Evolutionary conservation across 202 grass and related monocot species (phyloP).

Genomic region (Schoenoplectus tabernaemontani): DNA sequence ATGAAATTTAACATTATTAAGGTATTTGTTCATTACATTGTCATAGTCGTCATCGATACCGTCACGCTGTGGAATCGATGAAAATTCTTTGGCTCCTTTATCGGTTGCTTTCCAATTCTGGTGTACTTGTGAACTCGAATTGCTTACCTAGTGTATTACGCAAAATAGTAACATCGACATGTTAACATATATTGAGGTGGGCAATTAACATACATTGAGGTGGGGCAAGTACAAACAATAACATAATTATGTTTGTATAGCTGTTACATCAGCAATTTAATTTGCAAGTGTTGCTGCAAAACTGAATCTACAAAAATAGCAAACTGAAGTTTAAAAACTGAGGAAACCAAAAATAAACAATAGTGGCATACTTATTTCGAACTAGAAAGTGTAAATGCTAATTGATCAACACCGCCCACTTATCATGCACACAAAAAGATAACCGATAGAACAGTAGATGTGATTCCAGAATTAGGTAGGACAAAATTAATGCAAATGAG

Average conservation of each 20-base stretch:
- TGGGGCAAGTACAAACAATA: slow-evolving; percentile 5
- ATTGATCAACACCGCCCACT: background rate
- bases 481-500: background rate
- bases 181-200: background rate
- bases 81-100: slow-evolving; percentile 29
- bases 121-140: slow-evolving; percentile 10
- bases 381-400: background rate
- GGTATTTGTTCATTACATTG: slow-evolving; percentile 53
- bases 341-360: background rate
- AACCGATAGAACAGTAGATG: background rate
- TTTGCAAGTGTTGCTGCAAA: background rate
- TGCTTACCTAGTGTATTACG: background rate
- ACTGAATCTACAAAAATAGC: background rate
- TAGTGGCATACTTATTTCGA: background rate
- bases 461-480: background rate
- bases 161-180: background rate
- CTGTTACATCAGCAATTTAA: background rate
- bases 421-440: background rate
- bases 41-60: slow-evolving; percentile 89
- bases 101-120: slow-evolving; percentile 1
- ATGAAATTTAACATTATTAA: background rate
- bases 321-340: background rate
- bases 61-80: slow-evolving; percentile 66
- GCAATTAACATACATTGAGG: background rate
- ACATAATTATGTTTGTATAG: background rate